phyloP scores from a whole-genome alignment of 306 rosid genomes.

The Boehmeria nivea region DNA sequence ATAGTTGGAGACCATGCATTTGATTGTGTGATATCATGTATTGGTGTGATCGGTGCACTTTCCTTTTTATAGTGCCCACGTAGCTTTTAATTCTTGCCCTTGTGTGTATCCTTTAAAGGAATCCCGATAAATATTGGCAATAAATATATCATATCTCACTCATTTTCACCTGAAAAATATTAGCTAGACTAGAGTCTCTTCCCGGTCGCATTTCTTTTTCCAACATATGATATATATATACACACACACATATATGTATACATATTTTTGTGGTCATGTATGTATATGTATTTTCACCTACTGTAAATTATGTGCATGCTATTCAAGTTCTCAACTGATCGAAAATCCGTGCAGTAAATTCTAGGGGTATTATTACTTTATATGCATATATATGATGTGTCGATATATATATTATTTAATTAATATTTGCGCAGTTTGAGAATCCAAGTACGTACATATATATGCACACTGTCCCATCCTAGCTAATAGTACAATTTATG shows the following conservation, averaged over 20 bases:
- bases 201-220: too few species aligned
- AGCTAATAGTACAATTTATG: neutral
- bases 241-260: too few species aligned
- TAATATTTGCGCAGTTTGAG: neutral
- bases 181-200: too few species aligned
- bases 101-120: neutral
- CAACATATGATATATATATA: neutral
- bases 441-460: neutral
- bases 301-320: neutral
- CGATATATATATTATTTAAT: too few species aligned
- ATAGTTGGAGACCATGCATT: conserved; percentile 11
- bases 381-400: neutral
- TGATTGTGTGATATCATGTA: neutral
- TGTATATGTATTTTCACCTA: neutral
- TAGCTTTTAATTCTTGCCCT: conserved; percentile 12
- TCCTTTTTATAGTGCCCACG: conserved; percentile 24
- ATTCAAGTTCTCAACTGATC: neutral
- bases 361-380: neutral
- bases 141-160: conserved; percentile 4
- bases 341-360: neutral
- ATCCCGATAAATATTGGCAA: neutral
- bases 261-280: too few species aligned
- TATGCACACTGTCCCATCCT: too few species aligned
- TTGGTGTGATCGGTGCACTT: conserved; percentile 1
- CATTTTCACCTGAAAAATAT: neutral